phyloP scores from a whole-genome alignment of 805 yeast species.

The Scheffersomyces stipitis region DNA sequence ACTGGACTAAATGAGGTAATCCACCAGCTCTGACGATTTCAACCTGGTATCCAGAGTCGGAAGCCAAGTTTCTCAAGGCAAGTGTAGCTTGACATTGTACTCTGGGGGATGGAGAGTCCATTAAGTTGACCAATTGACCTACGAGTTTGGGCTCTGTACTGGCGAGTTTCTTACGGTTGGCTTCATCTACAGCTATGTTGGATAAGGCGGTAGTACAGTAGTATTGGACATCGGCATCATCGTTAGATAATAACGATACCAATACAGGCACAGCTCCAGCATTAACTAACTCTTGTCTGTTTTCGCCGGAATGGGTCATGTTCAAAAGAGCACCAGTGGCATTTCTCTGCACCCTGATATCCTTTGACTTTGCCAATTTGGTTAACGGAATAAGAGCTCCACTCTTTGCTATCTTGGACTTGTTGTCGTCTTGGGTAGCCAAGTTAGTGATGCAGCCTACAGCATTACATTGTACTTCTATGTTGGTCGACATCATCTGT shows the following conservation, averaged over 20 bases:
- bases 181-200: conserved; percentile 95
- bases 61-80: conserved; percentile 92
- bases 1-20: conserved; percentile 85
- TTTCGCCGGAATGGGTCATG: conserved; percentile 97
- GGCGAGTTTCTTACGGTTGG: conserved; percentile 82
- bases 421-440: conserved; percentile 97
- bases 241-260: conserved; percentile 78
- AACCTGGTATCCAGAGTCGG: conserved; percentile 92
- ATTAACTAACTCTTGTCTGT: conserved; percentile 92
- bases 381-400: conserved; percentile 96
- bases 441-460: conserved; percentile 98
- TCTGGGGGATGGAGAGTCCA: conserved; percentile 91
- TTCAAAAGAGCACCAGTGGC: conserved; percentile 97
- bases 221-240: conserved; percentile 96
- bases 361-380: conserved; percentile 89
- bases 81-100: conserved; percentile 98
- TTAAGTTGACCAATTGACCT: conserved; percentile 78
- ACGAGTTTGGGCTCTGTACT: conserved; percentile 93
- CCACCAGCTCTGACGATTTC: conserved; percentile 97
- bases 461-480: conserved; percentile 98
- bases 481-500: conserved; percentile 96
- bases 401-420: conserved; percentile 90
- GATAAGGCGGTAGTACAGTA: conserved; percentile 97
- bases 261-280: conserved; percentile 98
- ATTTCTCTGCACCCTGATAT: conserved; percentile 94